Evolutionary conservation across 2,329 filamentous ascomycete genomes (phyloP), one percentile per base, ranked within the genome.

Genomic region (Colletotrichum nymphaeae): DNA sequence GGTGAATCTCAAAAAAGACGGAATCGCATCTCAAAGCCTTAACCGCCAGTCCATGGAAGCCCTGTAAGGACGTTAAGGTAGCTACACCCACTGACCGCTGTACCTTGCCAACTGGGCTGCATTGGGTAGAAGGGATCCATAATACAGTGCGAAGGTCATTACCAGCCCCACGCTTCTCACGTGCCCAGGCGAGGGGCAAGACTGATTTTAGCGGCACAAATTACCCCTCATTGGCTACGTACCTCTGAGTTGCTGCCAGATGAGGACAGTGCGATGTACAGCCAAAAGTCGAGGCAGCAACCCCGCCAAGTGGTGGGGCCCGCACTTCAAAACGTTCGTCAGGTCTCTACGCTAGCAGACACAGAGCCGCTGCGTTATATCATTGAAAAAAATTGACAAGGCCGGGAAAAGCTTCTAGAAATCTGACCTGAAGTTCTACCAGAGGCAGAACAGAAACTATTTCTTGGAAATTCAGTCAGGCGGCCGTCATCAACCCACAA

Each of bases 201-300:
- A 24, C 28, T 14, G 57, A 52, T 46, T 11, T 63, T 63, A 56
- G 46, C 22, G 26, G 46, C 32, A 24, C 19, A 42, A 30, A 63
- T 35, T 69, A 55, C 69, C 69, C 69, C 69, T 72, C 69, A 64
- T 53, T 69, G 22, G 42, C 49, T 32, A 53, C 19, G 42, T 49
- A 49, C 37, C 37, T 42, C 16, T 42, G 49, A 14, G 52, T 35
- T n/a, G 11, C 52, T 42, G 19, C 8, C 11, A 14, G 58, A 19
- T 42, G 42, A n/a, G 12, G 28, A 72, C 69, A 69, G 69, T 72
- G 69, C 69, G 52, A 59, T 8, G 58, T 55, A 24, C 8, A 49
- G 42, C 16, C 62, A 64, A 42, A 22, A 22, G 49, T 63, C 28
- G 28, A 63, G 59, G 58, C 58, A 69, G 37, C 53, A 26, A 68